Evolutionary conservation across 2,329 filamentous ascomycete species (phyloP).

Genomic region (Xylariaceae sp.): DNA sequence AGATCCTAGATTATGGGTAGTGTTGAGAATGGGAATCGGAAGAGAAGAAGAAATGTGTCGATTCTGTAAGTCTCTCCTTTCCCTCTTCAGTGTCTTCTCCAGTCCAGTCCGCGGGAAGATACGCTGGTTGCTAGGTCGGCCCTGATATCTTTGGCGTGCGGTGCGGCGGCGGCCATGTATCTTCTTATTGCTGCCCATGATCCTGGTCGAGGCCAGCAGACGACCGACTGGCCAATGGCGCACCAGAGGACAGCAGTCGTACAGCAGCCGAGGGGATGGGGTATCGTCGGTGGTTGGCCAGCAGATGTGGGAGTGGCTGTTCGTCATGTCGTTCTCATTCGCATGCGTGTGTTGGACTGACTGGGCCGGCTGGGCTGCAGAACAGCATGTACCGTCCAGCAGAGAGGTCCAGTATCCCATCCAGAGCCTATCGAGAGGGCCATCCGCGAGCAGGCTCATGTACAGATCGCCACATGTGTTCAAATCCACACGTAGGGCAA

Average conservation of each 20-base stretch:
- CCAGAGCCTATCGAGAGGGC: too few relatives aligned
- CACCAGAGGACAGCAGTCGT: conserved; percentile 11
- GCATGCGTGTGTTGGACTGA: conserved; percentile 16
- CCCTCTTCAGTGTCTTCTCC: too few relatives aligned
- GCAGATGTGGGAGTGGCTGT: conserved; percentile 6
- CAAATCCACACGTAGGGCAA: too few relatives aligned
- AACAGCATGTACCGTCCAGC: too few relatives aligned
- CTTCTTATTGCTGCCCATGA: background rate
- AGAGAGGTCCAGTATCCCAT: too few relatives aligned
- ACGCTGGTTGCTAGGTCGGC: background rate
- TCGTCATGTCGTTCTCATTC: conserved; percentile 9
- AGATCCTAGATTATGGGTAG: too few relatives aligned
- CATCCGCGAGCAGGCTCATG: too few relatives aligned
- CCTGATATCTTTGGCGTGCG: background rate
- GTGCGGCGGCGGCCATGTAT: background rate
- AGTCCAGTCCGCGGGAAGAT: too few relatives aligned
- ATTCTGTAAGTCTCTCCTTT: too few relatives aligned
- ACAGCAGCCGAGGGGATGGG: conserved; percentile 9
- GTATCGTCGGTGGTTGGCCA: background rate
- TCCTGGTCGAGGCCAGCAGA: conserved; percentile 19
- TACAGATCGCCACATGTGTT: too few relatives aligned
- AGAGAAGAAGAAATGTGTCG: background rate
- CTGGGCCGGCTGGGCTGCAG: too few relatives aligned
- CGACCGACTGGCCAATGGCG: background rate
- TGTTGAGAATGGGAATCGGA: background rate